Evolutionary conservation across 805 yeast genomes (phyloP).

Genomic region (Suhomyces canberraensis): DNA sequence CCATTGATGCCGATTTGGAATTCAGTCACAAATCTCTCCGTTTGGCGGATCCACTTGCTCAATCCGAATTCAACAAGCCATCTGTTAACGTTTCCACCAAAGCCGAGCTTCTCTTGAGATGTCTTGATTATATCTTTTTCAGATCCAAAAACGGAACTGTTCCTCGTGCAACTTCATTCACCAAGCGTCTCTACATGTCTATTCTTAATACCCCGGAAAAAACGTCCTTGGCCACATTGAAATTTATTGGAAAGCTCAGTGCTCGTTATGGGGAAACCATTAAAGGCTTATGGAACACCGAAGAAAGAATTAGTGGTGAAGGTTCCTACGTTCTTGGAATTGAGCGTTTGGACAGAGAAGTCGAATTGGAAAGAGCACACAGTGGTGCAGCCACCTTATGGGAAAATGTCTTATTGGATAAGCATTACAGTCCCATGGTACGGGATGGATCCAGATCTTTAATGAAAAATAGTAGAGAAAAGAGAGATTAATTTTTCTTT

Average conservation of each 20-base stretch:
- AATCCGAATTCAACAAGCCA: constrained; percentile 47
- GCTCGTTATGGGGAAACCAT: constrained; percentile 66
- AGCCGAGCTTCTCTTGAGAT: constrained; percentile 74
- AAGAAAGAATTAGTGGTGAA: constrained; percentile 85
- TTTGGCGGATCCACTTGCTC: constrained; percentile 69
- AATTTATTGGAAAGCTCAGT: constrained; percentile 73
- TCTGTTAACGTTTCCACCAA: constrained; percentile 85
- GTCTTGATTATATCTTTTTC: constrained; percentile 80
- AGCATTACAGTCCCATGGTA: constrained; percentile 83
- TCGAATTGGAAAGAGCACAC: constrained; percentile 70
- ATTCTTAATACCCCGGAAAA: constrained; percentile 82
- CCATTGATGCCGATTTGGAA: constrained; percentile 81
- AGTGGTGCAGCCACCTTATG: constrained; percentile 87
- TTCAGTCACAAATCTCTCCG: constrained; percentile 78
- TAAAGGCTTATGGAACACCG: constrained; percentile 77
- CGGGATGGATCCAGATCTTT: constrained; percentile 55
- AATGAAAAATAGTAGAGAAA: constrained; percentile 35
- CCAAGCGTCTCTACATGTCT: constrained; percentile 71
- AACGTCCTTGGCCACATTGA: constrained; percentile 71
- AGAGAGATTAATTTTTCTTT: background rate
- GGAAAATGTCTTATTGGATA: constrained; percentile 77
- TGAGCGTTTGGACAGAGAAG: constrained; percentile 43
- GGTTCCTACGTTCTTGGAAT: constrained; percentile 52
- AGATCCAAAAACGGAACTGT: constrained; percentile 65
- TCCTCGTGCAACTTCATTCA: constrained; percentile 72